Percentiles rank a stretch among this genome's conserved stretches.
Conservation (phyloP, 768 basidiomycete species). For the Boletus fagicola region DNA sequence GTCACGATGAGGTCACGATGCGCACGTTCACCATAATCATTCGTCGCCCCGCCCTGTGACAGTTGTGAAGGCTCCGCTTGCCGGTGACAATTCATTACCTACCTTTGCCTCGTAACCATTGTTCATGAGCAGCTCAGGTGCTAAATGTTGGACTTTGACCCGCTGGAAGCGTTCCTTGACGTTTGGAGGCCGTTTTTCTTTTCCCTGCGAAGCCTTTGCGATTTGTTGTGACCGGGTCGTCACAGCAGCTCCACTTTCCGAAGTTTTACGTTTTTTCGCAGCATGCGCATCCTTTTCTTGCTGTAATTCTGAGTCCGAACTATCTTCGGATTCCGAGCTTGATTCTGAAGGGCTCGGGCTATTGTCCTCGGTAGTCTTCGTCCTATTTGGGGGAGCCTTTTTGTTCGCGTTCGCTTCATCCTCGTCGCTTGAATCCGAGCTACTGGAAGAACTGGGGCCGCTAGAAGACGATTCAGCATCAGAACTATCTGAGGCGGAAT, state of each 20-base stretch:
- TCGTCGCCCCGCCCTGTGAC: conserved; percentile 53
- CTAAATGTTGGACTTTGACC: conserved; percentile 63
- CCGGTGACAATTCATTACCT: conserved; percentile 16
- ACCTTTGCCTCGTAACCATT: conserved; percentile 86
- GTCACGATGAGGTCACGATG: conserved; percentile 89
- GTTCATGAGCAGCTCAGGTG: conserved; percentile 42
- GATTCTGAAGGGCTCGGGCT: conserved; percentile 11
- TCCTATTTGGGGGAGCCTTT: neutral
- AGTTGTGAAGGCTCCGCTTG: neutral
- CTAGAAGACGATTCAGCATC: conserved; percentile 17
- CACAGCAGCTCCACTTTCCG: conserved; percentile 49
- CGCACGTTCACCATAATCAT: conserved; percentile 89
- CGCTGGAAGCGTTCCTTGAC: conserved; percentile 75
- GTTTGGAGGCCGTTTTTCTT: conserved; percentile 32
- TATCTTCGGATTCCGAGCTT: conserved; percentile 29
- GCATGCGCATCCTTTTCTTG: conserved; percentile 26
- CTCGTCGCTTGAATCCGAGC: conserved; percentile 18
- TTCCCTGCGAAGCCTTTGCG: conserved; percentile 1
- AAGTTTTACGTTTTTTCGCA: conserved; percentile 61
- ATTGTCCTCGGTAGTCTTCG: neutral
- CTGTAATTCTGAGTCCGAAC: neutral
- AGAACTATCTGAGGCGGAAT: conserved; percentile 13
- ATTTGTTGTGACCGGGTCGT: conserved; percentile 13
- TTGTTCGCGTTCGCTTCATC: conserved; percentile 5
- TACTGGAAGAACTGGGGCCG: conserved; percentile 10